phyloP scores from a whole-genome alignment of 768 basidiomycete species.

The Amanita rimosa region DNA sequence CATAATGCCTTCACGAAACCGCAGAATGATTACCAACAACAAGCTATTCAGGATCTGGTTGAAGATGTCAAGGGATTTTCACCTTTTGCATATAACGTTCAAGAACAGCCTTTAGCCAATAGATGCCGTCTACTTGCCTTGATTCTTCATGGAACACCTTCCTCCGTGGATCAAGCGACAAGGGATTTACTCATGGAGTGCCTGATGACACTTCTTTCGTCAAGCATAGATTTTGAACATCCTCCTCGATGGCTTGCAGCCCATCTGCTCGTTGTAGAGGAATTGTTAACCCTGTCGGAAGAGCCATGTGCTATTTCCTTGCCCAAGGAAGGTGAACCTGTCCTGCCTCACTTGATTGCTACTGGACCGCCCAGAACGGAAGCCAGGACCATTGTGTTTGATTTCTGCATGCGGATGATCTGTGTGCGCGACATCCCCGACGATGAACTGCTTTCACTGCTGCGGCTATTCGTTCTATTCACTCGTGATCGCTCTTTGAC shows the following conservation, averaged over 20 bases:
- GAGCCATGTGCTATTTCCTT: constrained; percentile 54
- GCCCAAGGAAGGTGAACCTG: constrained; percentile 62
- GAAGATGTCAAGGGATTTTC: constrained; percentile 69
- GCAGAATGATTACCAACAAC: constrained; percentile 42
- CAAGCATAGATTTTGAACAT: constrained; percentile 43
- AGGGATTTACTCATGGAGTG: constrained; percentile 53
- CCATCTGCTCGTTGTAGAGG: constrained; percentile 77
- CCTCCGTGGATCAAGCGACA: constrained; percentile 41
- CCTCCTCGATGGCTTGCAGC: constrained; percentile 84
- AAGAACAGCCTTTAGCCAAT: constrained; percentile 70
- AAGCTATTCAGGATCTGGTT: constrained; percentile 62
- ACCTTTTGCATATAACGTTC: constrained; percentile 49
- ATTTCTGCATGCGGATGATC: constrained; percentile 68
- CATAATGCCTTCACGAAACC: constrained; percentile 70
- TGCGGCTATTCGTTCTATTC: constrained; percentile 77
- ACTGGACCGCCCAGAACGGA: constrained; percentile 53
- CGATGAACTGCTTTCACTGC: constrained; percentile 73
- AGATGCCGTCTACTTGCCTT: constrained; percentile 81
- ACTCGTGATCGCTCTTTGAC: constrained; percentile 64
- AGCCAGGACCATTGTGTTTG: constrained; percentile 58
- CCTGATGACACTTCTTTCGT: constrained; percentile 54
- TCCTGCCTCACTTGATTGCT: constrained; percentile 36
- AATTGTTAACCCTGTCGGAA: constrained; percentile 65
- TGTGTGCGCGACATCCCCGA: constrained; percentile 49
- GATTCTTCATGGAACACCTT: constrained; percentile 65